A percentile compares a stretch with the other conserved stretches of the same genome.
Conservation (phyloP, 129 eudicot genomes). For the Deinandra increscens region DNA sequence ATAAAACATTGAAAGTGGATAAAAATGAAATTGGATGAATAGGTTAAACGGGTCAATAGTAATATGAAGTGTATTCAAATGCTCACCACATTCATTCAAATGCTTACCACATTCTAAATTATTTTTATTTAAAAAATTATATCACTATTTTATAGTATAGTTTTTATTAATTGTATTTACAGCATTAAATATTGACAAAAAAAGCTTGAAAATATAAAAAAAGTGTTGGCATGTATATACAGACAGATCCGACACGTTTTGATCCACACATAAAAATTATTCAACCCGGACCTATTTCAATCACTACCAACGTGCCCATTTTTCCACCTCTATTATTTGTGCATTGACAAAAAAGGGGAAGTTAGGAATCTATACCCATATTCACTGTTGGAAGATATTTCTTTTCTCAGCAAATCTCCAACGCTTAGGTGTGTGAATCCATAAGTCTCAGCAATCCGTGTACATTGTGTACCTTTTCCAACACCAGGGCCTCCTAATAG, state of each 20-base stretch:
- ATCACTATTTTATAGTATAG: not conserved
- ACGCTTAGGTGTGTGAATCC: constrained; percentile 92
- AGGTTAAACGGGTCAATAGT: constrained; percentile 4
- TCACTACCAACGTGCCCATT: not conserved
- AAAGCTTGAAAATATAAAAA: no score
- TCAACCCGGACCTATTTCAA: not conserved
- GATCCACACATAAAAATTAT: not conserved
- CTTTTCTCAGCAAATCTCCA: constrained; percentile 79
- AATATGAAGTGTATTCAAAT: constrained; percentile 4
- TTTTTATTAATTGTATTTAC: not conserved
- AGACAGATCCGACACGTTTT: not conserved
- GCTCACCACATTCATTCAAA: no score
- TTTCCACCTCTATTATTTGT: not conserved
- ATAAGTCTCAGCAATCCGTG: constrained; percentile 59
- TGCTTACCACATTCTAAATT: not conserved
- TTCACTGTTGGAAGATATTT: constrained; percentile 63
- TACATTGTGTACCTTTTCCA: constrained; percentile 95
- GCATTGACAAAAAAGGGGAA: not conserved
- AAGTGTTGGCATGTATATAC: not conserved
- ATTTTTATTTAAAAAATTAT: not conserved
- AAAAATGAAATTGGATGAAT: not conserved
- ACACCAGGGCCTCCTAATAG: constrained; percentile 93
- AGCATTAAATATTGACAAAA: not conserved
- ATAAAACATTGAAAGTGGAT: not conserved
- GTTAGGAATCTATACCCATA: constrained; percentile 51